Evolutionary conservation across 2,329 filamentous ascomycete genomes (phyloP), one percentile per base, ranked within the genome.

Genomic region (Monosporascus cannonballus): DNA sequence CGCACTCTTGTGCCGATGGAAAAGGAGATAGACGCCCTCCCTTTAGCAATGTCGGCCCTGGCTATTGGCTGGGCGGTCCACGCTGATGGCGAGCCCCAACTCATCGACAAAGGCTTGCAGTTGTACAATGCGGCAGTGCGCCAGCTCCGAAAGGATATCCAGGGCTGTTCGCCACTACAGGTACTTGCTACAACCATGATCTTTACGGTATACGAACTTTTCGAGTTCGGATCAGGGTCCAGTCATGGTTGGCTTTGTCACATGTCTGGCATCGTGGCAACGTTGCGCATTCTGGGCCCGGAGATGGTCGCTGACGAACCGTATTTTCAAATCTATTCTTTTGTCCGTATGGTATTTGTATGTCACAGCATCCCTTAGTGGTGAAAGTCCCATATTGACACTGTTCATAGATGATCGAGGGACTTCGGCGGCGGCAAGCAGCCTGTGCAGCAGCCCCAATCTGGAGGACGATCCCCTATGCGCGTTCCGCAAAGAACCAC

Each of bases 21-120:
- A 11, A 56, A 53, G 22, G 51, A 57, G 8, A 47, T 58, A 27
- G 58, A 60, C 22, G 55, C 59, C 4, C 25, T 61, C n/a, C 56
- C 58, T 9, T 50, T 60, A 2, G 59, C 59, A 36, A 58, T 60
- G 48, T 57, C 58, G 15, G 59, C 59, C 5, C 51, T 61, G 14
- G 58, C 59, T 30, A 54, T 61, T 34, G 56, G 59, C 8, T 61
- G 58, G 58, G 58, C 59, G 6, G 59, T 54, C 6, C 54, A 51
- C 15, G 51, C 56, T 30, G 36, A 56, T 15, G 25, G 48, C 14
- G 48, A 53, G 25, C 54, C 54, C 17, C 47, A 49, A 27, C 58
- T 61, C 22, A 51, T 56, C 20, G 47, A 56, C 42, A 55, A 59
- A n/a, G 55, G 55, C 3, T 44, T 61, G 9, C 59, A 59, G 49